Base-by-base conservation (phyloP, 495 filamentous ascomycete species). In the Podospora tetraspora region DNA sequence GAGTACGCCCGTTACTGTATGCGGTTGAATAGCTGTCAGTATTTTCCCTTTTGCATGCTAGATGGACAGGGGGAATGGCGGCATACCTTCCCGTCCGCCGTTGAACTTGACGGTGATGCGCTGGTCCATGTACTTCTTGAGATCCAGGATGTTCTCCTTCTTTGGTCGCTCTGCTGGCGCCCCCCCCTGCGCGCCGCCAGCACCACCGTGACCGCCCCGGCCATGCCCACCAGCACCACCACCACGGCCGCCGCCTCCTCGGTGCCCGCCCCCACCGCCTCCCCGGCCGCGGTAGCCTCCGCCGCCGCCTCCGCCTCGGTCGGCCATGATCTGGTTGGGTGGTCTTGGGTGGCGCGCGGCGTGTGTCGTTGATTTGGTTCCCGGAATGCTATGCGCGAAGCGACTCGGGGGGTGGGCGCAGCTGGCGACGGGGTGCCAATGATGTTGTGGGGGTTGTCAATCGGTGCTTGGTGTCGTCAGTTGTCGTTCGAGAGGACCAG, bases 71-170 rank as follows among this genome's bases (percentile, higher is more conserved):
- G 27, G 59, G 12, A 6, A 23, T 23, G 8, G n/a, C 63, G 59
- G 78, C 82, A 64, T 74, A 97, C 94, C 93, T 84, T 98, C 94
- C 69, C 95, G 83, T 5, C 95, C 95, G 24, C 95, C 95, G 74
- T 91, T 97, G 77, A 99, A 98, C 81, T 98, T 97, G 68, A 98
- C 95, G 5, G 85, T 89, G 64, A 99, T 91, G 74, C 90, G 84
- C 85, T 97, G 94, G 79, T 98, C 95, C 88, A 96, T 93, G 76
- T 97, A 99, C 82, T 96, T 96, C 76, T 83, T 87, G 69, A 99
- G 81, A 71, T 99, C 95, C 23, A 99, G 86, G 73, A 99, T 99
- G 76, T 97, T 97, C 77, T 99, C 94, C 82, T 97, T 97, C 86
- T 97, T 97, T 68, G 93, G 92, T 71, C 91, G 89, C 72, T 87